Evolutionary conservation across 2,329 filamentous ascomycete species (phyloP).

Genomic region (Xylaria hypoxylon): DNA sequence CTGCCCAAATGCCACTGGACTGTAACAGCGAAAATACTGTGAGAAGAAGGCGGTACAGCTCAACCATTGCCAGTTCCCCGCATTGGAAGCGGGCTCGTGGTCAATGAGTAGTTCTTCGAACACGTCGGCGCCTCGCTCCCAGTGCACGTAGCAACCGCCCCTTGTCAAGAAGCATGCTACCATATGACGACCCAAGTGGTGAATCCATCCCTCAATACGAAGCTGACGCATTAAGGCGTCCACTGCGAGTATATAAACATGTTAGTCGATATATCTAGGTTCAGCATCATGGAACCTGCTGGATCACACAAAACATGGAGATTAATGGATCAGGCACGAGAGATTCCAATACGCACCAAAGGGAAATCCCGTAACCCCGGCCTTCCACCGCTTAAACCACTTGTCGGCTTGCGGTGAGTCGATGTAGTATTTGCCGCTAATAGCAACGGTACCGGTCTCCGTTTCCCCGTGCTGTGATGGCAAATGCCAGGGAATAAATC

Average conservation of each 20-base stretch:
- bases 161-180: constrained; percentile 85
- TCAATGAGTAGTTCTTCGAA: constrained; percentile 82
- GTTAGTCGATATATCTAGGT: too few species aligned
- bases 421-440: constrained; percentile 71
- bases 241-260: constrained; percentile 55
- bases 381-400: constrained; percentile 76
- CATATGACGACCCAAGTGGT: constrained; percentile 81
- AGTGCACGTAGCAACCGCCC: constrained; percentile 81
- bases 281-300: too few species aligned
- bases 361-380: constrained; percentile 78
- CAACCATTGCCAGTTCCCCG: constrained; percentile 84
- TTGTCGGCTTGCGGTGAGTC: constrained; percentile 71
- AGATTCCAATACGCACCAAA: too few species aligned
- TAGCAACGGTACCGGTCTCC: constrained; percentile 56
- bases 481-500: constrained; percentile 85
- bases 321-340: too few species aligned
- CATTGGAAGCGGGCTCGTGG: constrained; percentile 79
- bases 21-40: constrained; percentile 78
- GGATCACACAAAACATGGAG: too few species aligned
- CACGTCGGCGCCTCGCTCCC: constrained; percentile 82
- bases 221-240: constrained; percentile 84
- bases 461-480: constrained; percentile 65
- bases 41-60: constrained; percentile 80
- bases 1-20: constrained; percentile 76
- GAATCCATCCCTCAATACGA: constrained; percentile 79